Conservation (phyloP, 768 basidiomycete genomes). For the Lentinula boryana region DNA sequence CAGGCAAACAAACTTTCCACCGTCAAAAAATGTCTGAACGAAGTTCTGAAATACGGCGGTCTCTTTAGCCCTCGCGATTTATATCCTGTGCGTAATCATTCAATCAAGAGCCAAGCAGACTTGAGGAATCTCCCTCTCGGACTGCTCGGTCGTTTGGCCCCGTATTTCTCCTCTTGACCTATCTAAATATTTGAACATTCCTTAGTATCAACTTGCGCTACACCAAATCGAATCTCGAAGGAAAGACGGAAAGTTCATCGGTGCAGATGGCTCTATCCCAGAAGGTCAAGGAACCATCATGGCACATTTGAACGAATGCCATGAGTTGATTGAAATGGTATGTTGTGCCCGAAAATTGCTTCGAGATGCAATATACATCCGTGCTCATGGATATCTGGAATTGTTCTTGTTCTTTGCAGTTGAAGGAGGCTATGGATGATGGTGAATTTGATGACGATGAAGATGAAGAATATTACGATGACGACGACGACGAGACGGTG, state of each 20-base stretch:
- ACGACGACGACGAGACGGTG: conserved; percentile 6
- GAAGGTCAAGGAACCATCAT: conserved; percentile 96
- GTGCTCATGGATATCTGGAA: not conserved
- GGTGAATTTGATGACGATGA: conserved; percentile 51
- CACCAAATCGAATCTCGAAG: conserved; percentile 94
- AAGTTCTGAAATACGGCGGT: conserved; percentile 92
- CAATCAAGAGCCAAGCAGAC: not conserved
- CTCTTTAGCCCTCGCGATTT: conserved; percentile 89
- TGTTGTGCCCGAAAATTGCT: conserved; percentile 12
- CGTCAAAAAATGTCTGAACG: conserved; percentile 94
- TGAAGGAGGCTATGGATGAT: conserved; percentile 82
- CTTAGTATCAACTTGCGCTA: conserved; percentile 85
- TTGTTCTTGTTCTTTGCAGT: conserved; percentile 19
- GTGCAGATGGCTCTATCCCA: conserved; percentile 82
- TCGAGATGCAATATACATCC: not conserved
- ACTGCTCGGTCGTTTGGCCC: too few species aligned
- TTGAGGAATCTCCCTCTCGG: too few species aligned
- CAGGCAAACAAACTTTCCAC: conserved; percentile 96
- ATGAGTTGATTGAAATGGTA: conserved; percentile 94
- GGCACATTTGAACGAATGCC: conserved; percentile 94
- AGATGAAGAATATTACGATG: conserved; percentile 23
- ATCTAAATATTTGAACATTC: not conserved
- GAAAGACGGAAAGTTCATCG: conserved; percentile 90
- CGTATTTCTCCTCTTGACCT: too few species aligned
- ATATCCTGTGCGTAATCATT: conserved; percentile 66